A percentile compares a stretch with the other conserved stretches of the same genome.
These are phyloP conservation scores for Pseudozyma sp. DNA, from an alignment of 1,284 basidiomycete genomes.

Conservation along the genomic window DNA sequence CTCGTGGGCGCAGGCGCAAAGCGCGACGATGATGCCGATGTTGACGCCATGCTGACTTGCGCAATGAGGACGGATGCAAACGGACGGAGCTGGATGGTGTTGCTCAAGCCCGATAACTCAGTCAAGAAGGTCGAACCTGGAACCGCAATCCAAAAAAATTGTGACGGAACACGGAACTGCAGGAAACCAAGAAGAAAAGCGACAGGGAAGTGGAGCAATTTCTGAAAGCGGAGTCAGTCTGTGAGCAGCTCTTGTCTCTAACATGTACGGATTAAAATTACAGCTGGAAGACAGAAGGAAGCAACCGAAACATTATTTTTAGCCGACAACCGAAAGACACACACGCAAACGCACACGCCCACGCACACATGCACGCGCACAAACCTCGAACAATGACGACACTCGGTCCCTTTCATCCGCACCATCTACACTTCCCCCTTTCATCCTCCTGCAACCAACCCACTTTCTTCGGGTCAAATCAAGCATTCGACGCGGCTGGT, in stretches of 20 bases:
- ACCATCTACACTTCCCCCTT: not conserved
- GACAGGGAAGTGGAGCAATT: slow-evolving; percentile 13
- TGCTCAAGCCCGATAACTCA: not conserved
- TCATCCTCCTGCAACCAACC: not conserved
- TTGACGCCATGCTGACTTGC: slow-evolving; percentile 18
- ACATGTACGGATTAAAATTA: no score
- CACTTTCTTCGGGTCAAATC: not conserved
- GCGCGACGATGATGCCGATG: slow-evolving; percentile 7
- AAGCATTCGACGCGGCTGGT: no score
- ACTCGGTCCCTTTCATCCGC: not conserved
- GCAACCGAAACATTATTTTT: not conserved
- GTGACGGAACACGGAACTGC: slow-evolving; percentile 11
- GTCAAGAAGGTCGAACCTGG: no score
- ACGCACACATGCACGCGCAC: slow-evolving; percentile 8
- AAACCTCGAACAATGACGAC: not conserved
- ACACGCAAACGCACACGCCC: not conserved
- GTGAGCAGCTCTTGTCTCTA: not conserved
- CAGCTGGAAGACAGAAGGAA: not conserved
- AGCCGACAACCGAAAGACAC: not conserved
- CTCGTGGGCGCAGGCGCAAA: slow-evolving; percentile 14
- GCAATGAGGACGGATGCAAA: not conserved
- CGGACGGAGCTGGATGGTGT: slow-evolving; percentile 1
- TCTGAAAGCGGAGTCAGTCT: not conserved
- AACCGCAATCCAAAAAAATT: not conserved
- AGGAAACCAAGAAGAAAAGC: not conserved